Conservation (phyloP, 2,329 filamentous ascomycete genomes). For the Fusarium euwallaceae region DNA sequence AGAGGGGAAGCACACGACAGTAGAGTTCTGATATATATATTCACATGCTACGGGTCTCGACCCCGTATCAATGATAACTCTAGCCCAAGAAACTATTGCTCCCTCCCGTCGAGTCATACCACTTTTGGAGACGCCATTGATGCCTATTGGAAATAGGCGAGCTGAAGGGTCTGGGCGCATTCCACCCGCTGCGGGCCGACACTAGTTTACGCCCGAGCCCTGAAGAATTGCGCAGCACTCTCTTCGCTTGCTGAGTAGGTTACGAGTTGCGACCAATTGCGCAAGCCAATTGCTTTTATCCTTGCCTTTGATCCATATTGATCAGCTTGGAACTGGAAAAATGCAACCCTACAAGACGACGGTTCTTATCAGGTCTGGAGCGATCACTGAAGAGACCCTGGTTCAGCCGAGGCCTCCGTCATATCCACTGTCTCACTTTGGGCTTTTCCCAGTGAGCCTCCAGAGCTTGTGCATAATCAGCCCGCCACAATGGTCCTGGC, state of each 20-base stretch:
- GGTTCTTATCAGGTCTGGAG: not conserved
- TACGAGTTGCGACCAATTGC: not conserved
- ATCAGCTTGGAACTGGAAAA: not conserved
- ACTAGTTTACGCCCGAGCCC: not conserved
- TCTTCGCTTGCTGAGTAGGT: not conserved
- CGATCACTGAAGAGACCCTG: not conserved
- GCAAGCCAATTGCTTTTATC: not conserved
- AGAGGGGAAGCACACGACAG: not conserved
- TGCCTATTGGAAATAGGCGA: not conserved
- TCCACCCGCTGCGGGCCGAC: not conserved
- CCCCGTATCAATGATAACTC: not conserved
- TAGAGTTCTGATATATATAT: not conserved
- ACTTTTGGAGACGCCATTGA: not conserved
- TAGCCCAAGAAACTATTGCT: not conserved
- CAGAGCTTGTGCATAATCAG: not conserved
- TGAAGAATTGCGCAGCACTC: not conserved
- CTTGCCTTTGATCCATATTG: not conserved
- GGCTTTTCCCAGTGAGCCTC: not conserved
- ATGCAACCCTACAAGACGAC: not conserved
- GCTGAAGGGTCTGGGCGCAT: not conserved
- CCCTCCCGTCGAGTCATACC: not conserved
- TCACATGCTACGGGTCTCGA: not conserved
- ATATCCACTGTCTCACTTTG: not conserved
- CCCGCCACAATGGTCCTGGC: not conserved
- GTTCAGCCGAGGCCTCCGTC: not conserved